Percentiles rank a stretch among this genome's conserved stretches.
phyloP scores from a whole-genome alignment of 345 rosid genomes.

The Aquilaria yunnanensis region DNA sequence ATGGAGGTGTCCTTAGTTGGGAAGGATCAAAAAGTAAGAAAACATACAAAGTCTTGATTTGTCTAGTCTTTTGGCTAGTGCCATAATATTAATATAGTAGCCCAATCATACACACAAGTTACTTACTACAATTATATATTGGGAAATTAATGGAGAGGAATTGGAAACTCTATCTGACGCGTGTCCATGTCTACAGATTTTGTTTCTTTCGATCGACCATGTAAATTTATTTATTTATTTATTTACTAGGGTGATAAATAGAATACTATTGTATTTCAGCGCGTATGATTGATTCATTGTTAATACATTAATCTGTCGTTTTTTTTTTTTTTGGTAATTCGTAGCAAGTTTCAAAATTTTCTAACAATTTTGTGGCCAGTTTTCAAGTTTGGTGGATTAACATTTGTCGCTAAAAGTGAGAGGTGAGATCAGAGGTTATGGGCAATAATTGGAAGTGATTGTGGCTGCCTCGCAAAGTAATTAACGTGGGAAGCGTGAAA shows the following conservation, averaged over 20 bases:
- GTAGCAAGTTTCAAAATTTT: too few species aligned
- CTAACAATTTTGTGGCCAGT: too few species aligned
- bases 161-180: neutral
- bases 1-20: too few species aligned
- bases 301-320: neutral
- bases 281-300: neutral
- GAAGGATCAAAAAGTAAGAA: too few species aligned
- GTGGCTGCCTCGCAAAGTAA: slow-evolving; percentile 1
- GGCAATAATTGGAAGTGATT: too few species aligned
- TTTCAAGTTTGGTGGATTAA: too few species aligned
- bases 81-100: too few species aligned
- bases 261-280: neutral
- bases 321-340: neutral
- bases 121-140: neutral
- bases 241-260: neutral
- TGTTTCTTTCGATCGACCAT: neutral
- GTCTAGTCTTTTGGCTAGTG: too few species aligned
- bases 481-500: neutral
- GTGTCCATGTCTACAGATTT: slow-evolving; percentile 5
- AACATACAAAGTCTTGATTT: too few species aligned
- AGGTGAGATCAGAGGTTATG: neutral
- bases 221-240: neutral
- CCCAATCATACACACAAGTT: too few species aligned
- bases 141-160: neutral
- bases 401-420: neutral